Conservation (phyloP, 176 grass and related monocot species). For the Sorghum bicolor region Sorghum_bicolor_NCBIv3 NC_012870.2:64205001-64205500, state of each 20-base stretch:
- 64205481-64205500: no score
- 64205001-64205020: constrained; percentile 84
- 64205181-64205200: not conserved
- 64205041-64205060: constrained; percentile 89
- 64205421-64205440: no score
- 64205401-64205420: no score
- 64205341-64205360: not conserved
- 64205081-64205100: not conserved
- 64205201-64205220: not conserved
- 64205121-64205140: not conserved
- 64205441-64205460: no score
- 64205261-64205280: not conserved
- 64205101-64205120: not conserved
- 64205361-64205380: not conserved
- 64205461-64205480: no score
- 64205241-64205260: not conserved
- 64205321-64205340: not conserved
- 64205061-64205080: not conserved
- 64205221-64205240: constrained; percentile 32
- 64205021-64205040: constrained; percentile 88
- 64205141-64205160: not conserved
- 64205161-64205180: not conserved
- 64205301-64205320: not conserved
- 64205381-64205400: not conserved
- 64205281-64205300: not conserved